These are phyloP conservation scores for Aureobasidium sp. DNA, from an alignment of 2,329 filamentous ascomycete genomes.

Conservation along the genomic window DNA sequence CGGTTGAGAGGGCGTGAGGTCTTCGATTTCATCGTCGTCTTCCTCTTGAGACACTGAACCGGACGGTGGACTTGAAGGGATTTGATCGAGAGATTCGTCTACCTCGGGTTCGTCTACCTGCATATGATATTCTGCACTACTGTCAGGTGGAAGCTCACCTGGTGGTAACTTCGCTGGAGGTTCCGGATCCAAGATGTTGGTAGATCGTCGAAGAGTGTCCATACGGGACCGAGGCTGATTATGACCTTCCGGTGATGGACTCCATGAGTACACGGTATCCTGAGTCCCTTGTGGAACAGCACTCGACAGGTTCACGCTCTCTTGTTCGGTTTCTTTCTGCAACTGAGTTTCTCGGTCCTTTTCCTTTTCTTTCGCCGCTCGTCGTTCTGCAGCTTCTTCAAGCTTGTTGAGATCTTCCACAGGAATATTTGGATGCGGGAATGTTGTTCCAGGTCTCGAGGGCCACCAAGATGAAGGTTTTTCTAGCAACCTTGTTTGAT, in stretches of 20 bases:
- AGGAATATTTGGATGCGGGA: slow-evolving; percentile 34
- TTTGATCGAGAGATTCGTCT: background rate
- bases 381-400: background rate
- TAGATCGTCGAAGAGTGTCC: background rate
- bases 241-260: background rate
- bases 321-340: background rate
- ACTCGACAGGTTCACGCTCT: too few relatives aligned
- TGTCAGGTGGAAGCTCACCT: slow-evolving; percentile 1
- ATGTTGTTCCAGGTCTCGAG: slow-evolving; percentile 26
- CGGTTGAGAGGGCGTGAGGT: background rate
- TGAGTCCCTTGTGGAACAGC: background rate
- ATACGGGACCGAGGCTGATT: background rate
- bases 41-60: background rate
- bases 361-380: background rate
- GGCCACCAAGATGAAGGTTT: slow-evolving; percentile 34
- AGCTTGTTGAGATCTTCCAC: slow-evolving; percentile 25
- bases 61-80: background rate
- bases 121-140: background rate
- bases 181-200: background rate
- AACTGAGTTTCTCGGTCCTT: background rate
- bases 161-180: background rate
- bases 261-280: background rate
- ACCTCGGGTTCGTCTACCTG: background rate
- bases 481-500: slow-evolving; percentile 45
- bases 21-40: background rate